Evolutionary conservation across 176 grass and related monocot species (phyloP).

Genomic region (Triticum dicoccoides): DNA sequence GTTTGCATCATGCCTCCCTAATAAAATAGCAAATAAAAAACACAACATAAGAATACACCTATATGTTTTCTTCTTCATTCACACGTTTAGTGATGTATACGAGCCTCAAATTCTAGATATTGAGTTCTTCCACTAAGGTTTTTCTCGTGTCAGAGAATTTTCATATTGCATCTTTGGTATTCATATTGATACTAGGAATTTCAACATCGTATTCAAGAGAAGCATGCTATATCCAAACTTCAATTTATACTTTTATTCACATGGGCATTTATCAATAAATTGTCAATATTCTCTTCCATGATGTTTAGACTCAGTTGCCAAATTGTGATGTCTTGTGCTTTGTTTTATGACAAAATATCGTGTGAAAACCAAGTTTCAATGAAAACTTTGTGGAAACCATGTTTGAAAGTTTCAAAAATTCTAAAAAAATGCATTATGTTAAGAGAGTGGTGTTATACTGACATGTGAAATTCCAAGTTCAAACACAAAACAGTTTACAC

Average conservation of each 20-base stretch:
- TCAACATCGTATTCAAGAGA: not conserved
- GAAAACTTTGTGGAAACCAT: no score
- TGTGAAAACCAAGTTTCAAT: no score
- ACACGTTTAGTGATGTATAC: not conserved
- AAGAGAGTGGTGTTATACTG: no score
- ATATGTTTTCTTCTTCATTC: not conserved
- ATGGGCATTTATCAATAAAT: no score
- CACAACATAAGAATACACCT: not conserved
- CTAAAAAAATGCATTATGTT: no score
- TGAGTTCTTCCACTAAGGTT: not conserved
- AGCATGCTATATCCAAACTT: not conserved
- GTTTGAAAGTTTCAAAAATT: no score
- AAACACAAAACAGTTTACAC: no score
- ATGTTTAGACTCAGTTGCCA: no score
- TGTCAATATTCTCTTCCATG: no score
- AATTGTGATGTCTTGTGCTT: no score
- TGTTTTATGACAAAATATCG: no score
- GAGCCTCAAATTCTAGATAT: not conserved
- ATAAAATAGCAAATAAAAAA: not conserved
- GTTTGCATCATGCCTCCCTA: conserved; percentile 63
- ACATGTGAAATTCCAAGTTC: no score
- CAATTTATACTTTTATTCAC: not conserved
- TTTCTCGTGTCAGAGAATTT: not conserved
- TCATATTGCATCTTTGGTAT: not conserved
- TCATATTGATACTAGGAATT: not conserved